These are phyloP conservation scores for Bidens hawaiensis DNA, from an alignment of 140 eudicot species.

Conservation along the genomic window DNA sequence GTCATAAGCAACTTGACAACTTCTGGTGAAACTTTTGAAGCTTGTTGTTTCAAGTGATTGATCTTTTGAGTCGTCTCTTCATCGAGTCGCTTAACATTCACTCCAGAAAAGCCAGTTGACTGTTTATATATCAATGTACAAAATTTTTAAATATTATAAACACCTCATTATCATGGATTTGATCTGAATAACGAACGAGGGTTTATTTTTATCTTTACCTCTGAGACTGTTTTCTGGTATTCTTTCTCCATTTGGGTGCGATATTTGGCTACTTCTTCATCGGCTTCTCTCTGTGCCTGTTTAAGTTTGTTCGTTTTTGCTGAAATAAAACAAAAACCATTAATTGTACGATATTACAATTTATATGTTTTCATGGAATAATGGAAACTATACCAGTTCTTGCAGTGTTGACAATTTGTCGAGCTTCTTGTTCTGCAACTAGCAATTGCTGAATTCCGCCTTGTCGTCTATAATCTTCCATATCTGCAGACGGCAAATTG, in stretches of 20 bases:
- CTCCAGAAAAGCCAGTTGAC: slow-evolving; percentile 37
- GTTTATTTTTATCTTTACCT: slow-evolving; percentile 27
- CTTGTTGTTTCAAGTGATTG: slow-evolving; percentile 25
- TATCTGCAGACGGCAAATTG: slow-evolving; percentile 1
- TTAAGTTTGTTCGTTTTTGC: slow-evolving; percentile 44
- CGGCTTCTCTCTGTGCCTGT: slow-evolving; percentile 53
- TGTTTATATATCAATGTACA: background rate
- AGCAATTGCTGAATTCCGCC: slow-evolving; percentile 42
- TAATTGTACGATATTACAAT: background rate
- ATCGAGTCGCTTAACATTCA: slow-evolving; percentile 29
- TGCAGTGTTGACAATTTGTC: slow-evolving; percentile 43
- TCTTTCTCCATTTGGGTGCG: slow-evolving; percentile 46
- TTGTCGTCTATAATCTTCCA: slow-evolving; percentile 43
- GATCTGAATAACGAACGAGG: background rate
- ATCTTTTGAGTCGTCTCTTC: slow-evolving; percentile 28
- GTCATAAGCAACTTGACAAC: slow-evolving; percentile 29
- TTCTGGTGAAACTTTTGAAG: slow-evolving; percentile 35
- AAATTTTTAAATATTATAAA: background rate
- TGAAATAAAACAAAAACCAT: slow-evolving; percentile 1
- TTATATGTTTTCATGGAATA: background rate
- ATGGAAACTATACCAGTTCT: slow-evolving; percentile 29
- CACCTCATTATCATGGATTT: background rate
- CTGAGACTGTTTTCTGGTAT: slow-evolving; percentile 40
- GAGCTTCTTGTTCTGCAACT: slow-evolving; percentile 53
- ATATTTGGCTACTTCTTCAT: slow-evolving; percentile 45